phyloP scores from a whole-genome alignment of 2,329 filamentous ascomycete species.

The Ascochyta clinopodiicola region DNA sequence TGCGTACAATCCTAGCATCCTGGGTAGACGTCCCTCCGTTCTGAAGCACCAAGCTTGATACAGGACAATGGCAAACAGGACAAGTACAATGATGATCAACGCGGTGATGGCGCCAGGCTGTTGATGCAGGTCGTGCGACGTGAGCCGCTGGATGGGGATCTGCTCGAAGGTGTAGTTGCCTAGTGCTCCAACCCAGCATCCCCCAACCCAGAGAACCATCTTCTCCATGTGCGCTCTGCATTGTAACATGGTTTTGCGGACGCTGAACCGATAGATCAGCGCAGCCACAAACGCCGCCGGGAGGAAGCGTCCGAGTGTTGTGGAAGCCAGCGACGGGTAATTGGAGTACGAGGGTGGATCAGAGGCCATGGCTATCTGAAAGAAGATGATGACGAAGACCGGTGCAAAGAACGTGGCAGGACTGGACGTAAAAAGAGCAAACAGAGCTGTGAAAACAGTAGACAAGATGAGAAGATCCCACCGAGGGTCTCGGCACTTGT shows the following conservation, averaged over 20 bases:
- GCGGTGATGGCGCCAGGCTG: slow-evolving; percentile 48
- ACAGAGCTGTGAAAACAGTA: slow-evolving; percentile 37
- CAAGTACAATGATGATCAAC: slow-evolving; percentile 41
- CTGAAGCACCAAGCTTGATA: slow-evolving; percentile 46
- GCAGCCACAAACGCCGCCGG: slow-evolving; percentile 41
- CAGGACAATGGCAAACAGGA: slow-evolving; percentile 34
- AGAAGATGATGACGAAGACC: slow-evolving; percentile 41
- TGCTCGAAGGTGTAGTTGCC: slow-evolving; percentile 43
- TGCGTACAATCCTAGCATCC: slow-evolving; percentile 80
- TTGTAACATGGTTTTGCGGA: slow-evolving; percentile 34
- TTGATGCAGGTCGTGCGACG: slow-evolving; percentile 45
- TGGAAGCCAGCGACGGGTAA: slow-evolving; percentile 42
- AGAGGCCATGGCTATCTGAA: slow-evolving; percentile 47
- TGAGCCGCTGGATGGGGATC: slow-evolving; percentile 47
- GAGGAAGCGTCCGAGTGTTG: slow-evolving; percentile 40
- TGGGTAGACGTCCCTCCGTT: slow-evolving; percentile 61
- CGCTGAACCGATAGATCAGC: slow-evolving; percentile 38
- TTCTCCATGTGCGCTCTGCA: slow-evolving; percentile 47
- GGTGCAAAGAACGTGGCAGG: slow-evolving; percentile 40
- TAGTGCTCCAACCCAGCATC: slow-evolving; percentile 45
- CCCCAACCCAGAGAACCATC: slow-evolving; percentile 46
- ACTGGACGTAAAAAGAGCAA: slow-evolving; percentile 41
- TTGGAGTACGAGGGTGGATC: slow-evolving; percentile 41
- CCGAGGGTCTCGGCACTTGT: slow-evolving; percentile 42
- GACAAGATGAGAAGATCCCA: slow-evolving; percentile 45